Percentiles rank a stretch among this genome's conserved stretches.
phyloP scores from a whole-genome alignment of 306 rosid species.

The Cotoneaster glaucophyllus region DNA sequence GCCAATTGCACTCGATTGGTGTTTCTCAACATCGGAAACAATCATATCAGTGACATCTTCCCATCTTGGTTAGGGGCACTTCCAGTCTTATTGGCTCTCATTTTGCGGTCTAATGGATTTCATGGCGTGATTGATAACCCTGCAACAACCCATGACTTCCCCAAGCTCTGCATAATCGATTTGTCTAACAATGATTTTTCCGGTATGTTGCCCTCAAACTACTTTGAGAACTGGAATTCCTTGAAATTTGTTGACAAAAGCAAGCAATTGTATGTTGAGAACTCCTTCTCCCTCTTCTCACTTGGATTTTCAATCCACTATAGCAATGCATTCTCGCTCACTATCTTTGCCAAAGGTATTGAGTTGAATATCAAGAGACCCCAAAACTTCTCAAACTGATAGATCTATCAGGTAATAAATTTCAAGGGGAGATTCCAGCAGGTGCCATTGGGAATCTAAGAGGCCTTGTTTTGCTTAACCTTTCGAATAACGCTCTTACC shows the following conservation, averaged over 20 bases:
- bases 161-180: conserved; percentile 9
- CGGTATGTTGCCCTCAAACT: conserved; percentile 7
- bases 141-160: background rate
- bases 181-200: conserved; percentile 12
- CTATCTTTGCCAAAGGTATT: background rate
- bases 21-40: conserved; percentile 3
- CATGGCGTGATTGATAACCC: conserved; percentile 13
- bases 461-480: background rate
- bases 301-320: background rate
- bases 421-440: conserved; percentile 5
- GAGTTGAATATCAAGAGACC: background rate
- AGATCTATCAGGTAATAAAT: conserved; percentile 2
- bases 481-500: background rate
- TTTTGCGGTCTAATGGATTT: conserved; percentile 13
- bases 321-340: background rate
- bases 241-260: background rate
- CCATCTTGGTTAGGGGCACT: conserved; percentile 40
- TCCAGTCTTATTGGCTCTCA: conserved; percentile 5
- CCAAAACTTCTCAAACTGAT: background rate
- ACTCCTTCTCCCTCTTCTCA: background rate
- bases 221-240: background rate
- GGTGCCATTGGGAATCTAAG: background rate
- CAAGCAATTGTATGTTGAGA: background rate
- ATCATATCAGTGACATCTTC: conserved; percentile 21
- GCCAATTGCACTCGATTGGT: conserved; percentile 7